These are phyloP conservation scores for Aspergillus carlsbadensis DNA, from an alignment of 495 filamentous ascomycete species.

Conservation along the genomic window DNA sequence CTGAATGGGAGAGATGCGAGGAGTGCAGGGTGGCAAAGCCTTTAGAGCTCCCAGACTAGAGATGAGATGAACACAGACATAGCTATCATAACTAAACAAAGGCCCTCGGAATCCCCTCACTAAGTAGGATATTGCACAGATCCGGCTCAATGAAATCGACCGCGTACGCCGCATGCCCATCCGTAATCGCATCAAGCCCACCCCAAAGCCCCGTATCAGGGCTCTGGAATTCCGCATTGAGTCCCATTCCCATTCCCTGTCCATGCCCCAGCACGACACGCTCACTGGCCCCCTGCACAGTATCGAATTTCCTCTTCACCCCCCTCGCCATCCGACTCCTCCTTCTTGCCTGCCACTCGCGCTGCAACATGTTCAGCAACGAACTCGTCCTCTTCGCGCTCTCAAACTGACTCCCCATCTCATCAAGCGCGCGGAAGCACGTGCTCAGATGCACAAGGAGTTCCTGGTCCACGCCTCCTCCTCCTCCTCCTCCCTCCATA, in stretches of 20 bases:
- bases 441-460: slow-evolving; percentile 7
- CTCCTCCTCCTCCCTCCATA: no score
- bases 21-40: background rate
- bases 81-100: slow-evolving; percentile 10
- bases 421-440: slow-evolving; percentile 24
- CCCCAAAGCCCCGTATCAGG: background rate
- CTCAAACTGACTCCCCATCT: slow-evolving; percentile 19
- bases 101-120: background rate
- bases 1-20: background rate
- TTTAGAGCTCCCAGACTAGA: background rate
- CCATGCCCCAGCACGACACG: no score
- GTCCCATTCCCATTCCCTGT: no score
- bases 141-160: slow-evolving; percentile 4
- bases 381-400: slow-evolving; percentile 21
- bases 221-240: no score
- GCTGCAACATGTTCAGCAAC: slow-evolving; percentile 14
- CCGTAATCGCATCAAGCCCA: no score
- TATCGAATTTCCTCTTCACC: background rate
- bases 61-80: background rate
- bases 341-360: slow-evolving; percentile 17
- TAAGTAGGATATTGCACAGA: slow-evolving; percentile 8
- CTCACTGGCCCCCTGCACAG: background rate
- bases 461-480: no score
- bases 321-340: background rate
- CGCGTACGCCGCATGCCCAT: no score